A percentile compares a stretch with the other conserved stretches of the same genome.
Conservation (phyloP, 169 alveolate species). For the Eimeria praecox region DNA sequence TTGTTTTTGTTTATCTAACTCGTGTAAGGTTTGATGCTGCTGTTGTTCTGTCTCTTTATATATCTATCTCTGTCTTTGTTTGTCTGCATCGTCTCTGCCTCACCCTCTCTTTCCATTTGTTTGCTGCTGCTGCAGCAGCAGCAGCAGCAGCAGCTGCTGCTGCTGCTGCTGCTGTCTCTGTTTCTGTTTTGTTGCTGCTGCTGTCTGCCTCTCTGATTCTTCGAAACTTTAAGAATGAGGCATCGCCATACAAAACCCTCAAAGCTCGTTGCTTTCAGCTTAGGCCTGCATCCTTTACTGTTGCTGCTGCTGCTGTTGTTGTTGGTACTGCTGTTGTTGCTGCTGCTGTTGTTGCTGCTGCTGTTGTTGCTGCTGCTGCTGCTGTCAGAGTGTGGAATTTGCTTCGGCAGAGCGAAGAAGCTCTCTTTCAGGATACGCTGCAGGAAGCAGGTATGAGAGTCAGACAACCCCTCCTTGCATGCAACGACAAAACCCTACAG, state of each 20-base stretch:
- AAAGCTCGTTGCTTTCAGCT: neutral
- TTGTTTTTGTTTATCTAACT: neutral
- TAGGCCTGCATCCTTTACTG: neutral
- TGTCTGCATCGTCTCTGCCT: neutral
- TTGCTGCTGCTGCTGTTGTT: constrained; percentile 1
- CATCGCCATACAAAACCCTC: no score
- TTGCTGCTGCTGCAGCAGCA: neutral
- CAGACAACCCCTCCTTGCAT: neutral
- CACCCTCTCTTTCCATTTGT: neutral
- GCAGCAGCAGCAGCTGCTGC: constrained; percentile 11
- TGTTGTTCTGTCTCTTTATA: neutral
- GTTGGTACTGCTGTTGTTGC: constrained; percentile 31
- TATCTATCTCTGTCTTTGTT: no score
- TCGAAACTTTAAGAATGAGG: no score
- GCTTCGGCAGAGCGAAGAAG: constrained; percentile 11
- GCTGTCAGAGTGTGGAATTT: constrained; percentile 20
- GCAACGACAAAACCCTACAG: neutral
- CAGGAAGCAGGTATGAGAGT: no score
- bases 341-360: constrained; percentile 15
- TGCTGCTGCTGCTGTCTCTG: neutral
- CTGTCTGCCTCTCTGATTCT: neutral
- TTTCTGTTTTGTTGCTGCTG: neutral
- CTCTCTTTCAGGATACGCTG: neutral
- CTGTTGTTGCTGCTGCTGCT: constrained; percentile 41
- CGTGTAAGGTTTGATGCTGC: neutral